phyloP scores from a whole-genome alignment of 1,284 basidiomycete species.

The Phylloboletellus chloephorus region DNA sequence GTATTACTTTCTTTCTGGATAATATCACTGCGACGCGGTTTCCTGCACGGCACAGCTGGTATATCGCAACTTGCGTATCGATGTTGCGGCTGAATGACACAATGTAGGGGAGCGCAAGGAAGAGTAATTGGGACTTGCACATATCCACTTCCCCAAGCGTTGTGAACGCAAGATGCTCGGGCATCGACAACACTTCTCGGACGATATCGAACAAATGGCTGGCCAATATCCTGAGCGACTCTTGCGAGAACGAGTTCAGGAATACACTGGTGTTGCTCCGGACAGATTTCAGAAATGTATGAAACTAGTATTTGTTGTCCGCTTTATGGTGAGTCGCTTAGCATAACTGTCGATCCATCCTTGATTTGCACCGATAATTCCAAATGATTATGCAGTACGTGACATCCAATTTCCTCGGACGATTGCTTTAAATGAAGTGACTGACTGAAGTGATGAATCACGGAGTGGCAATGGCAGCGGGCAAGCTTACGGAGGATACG shows the following conservation, averaged over 20 bases:
- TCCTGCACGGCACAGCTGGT: constrained; percentile 1
- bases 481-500: constrained; percentile 20
- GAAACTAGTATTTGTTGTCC: background rate
- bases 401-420: constrained; percentile 18
- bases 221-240: too few species aligned
- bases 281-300: too few species aligned
- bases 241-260: too few species aligned
- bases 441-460: constrained; percentile 20
- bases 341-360: constrained; percentile 37
- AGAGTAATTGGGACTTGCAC: too few species aligned
- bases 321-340: constrained; percentile 13
- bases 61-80: too few species aligned
- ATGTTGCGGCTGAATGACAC: too few species aligned
- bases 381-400: constrained; percentile 38
- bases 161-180: too few species aligned
- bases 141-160: too few species aligned
- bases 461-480: background rate
- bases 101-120: too few species aligned
- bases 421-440: constrained; percentile 29
- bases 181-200: too few species aligned
- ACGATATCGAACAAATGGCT: too few species aligned
- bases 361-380: constrained; percentile 38
- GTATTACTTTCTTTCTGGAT: constrained; percentile 15
- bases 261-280: too few species aligned
- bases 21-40: constrained; percentile 17